Conservation (phyloP, 495 filamentous ascomycete species). For the Pseudotulostoma volvatum region DNA sequence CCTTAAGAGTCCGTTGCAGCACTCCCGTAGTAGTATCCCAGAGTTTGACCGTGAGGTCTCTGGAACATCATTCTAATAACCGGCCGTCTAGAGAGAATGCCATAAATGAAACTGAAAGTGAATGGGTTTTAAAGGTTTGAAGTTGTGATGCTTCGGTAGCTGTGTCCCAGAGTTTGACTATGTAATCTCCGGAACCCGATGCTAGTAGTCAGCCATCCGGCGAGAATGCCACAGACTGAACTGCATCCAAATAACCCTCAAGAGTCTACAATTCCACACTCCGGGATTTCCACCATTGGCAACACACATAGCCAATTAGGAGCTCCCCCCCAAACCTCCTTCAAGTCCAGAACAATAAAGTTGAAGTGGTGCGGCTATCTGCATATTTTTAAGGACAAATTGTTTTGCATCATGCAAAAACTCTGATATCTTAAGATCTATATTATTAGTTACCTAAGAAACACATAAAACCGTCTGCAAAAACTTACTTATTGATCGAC, state of each 20-base stretch:
- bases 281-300: constrained; percentile 7
- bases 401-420: constrained; percentile 20
- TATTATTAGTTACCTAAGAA: constrained; percentile 2
- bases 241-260: constrained; percentile 3
- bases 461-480: background rate
- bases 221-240: constrained; percentile 15
- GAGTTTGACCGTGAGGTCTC: constrained; percentile 15
- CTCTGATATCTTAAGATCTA: constrained; percentile 7
- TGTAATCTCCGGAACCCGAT: constrained; percentile 14
- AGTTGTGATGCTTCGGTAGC: constrained; percentile 7
- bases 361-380: constrained; percentile 15
- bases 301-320: constrained; percentile 7
- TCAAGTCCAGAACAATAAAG: constrained; percentile 15
- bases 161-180: constrained; percentile 21
- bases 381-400: constrained; percentile 18
- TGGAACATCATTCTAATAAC: constrained; percentile 13
- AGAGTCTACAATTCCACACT: constrained; percentile 10
- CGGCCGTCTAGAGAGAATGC: constrained; percentile 19
- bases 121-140: constrained; percentile 11
- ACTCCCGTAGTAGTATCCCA: constrained; percentile 15
- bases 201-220: constrained; percentile 11
- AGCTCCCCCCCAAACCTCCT: constrained; percentile 6
- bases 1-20: too few species aligned
- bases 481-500: constrained; percentile 1
- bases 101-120: constrained; percentile 5